Percentiles rank a stretch among this genome's conserved stretches.
These are phyloP conservation scores for Phragmites australis DNA, from an alignment of 176 grass and related monocot species.

Conservation along the genomic window DNA sequence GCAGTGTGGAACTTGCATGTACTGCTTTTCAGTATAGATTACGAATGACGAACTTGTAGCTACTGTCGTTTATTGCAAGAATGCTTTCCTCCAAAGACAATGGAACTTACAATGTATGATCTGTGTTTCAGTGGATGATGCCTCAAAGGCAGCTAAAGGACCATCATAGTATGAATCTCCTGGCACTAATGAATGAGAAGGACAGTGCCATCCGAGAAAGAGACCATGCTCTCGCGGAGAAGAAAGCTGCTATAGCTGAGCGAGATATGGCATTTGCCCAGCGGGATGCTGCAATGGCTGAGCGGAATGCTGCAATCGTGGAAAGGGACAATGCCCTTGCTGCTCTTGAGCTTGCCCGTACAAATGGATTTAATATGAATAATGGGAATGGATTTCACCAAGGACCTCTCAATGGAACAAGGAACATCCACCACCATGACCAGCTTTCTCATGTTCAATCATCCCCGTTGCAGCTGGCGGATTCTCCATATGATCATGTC, in stretches of 20 bases:
- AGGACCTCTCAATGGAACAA: conserved; percentile 45
- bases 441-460: conserved; percentile 63
- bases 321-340: conserved; percentile 84
- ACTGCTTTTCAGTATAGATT: background rate
- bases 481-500: conserved; percentile 77
- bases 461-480: conserved; percentile 63
- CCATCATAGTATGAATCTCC: conserved; percentile 63
- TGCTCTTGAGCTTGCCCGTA: conserved; percentile 61
- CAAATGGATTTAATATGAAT: conserved; percentile 54
- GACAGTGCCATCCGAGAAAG: conserved; percentile 80
- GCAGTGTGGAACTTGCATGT: background rate
- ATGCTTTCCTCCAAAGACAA: background rate
- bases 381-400: conserved; percentile 43
- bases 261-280: conserved; percentile 73
- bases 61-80: background rate
- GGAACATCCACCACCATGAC: conserved; percentile 55
- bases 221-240: conserved; percentile 80
- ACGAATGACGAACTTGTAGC: background rate
- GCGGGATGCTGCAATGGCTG: conserved; percentile 76
- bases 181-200: conserved; percentile 69
- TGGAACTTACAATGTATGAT: background rate
- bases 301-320: conserved; percentile 69
- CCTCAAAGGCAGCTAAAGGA: conserved; percentile 78
- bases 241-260: conserved; percentile 80
- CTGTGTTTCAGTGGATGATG: conserved; percentile 82